These are phyloP conservation scores for Ganoderma boninense DNA, from an alignment of 1,284 basidiomycete genomes.

Conservation along the genomic window DNA sequence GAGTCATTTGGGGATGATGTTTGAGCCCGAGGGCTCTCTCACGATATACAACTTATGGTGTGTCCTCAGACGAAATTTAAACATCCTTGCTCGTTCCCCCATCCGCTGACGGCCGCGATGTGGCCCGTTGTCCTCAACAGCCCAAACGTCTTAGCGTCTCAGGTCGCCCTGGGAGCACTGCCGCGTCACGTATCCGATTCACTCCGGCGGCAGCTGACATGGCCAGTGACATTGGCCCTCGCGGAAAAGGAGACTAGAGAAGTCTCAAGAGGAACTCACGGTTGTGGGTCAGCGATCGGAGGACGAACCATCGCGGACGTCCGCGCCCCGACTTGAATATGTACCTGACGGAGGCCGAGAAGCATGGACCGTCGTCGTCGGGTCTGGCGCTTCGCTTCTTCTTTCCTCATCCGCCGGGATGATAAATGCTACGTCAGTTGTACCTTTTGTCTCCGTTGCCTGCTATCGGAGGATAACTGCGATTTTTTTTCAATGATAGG, in stretches of 20 bases:
- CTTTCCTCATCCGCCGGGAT: constrained; percentile 46
- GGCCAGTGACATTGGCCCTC: background rate
- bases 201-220: background rate
- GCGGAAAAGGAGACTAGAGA: background rate
- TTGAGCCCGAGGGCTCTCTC: background rate
- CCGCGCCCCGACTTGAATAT: constrained; percentile 18
- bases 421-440: constrained; percentile 43
- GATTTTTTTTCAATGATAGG: constrained; percentile 29
- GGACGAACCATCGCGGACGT: background rate
- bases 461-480: background rate
- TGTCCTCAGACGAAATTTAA: background rate
- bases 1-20: background rate
- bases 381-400: constrained; percentile 40
- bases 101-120: background rate
- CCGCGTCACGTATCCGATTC: background rate
- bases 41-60: background rate
- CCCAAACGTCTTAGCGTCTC: background rate
- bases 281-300: background rate
- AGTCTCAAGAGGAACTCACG: constrained; percentile 7
- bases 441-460: background rate
- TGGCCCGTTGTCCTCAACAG: background rate
- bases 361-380: constrained; percentile 44
- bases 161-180: background rate
- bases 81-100: background rate
- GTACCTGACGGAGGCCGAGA: constrained; percentile 42